These are phyloP conservation scores for Trametes cingulata DNA, from an alignment of 768 basidiomycete genomes.

Conservation along the genomic window DNA sequence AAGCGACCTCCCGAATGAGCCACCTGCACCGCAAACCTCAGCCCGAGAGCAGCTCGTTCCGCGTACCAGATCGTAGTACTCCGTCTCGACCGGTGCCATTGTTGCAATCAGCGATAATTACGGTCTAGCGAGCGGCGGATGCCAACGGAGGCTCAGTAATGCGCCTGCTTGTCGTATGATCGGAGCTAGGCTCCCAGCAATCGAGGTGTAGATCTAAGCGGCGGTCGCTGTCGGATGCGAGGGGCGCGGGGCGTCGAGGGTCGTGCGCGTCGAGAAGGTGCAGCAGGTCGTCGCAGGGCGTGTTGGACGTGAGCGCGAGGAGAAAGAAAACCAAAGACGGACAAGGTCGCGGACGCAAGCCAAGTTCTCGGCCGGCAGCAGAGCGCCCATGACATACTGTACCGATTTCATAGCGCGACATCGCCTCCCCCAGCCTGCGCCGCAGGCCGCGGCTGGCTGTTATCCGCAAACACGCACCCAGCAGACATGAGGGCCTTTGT, in stretches of 20 bases:
- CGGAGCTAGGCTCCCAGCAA: background rate
- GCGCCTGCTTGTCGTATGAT: background rate
- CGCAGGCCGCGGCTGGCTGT: background rate
- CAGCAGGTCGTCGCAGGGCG: background rate
- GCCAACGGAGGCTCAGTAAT: background rate
- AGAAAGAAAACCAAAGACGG: slow-evolving; percentile 9
- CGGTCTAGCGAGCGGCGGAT: background rate
- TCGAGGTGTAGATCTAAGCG: too few relatives aligned
- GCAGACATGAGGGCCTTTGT: background rate
- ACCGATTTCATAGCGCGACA: background rate
- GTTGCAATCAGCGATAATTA: background rate
- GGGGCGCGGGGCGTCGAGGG: too few relatives aligned
- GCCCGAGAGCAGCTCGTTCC: background rate
- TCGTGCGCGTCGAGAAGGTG: background rate
- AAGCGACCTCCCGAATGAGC: background rate
- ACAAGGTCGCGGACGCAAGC: background rate
- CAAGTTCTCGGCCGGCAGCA: slow-evolving; percentile 4
- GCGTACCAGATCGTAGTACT: slow-evolving; percentile 84
- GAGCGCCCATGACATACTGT: slow-evolving; percentile 19
- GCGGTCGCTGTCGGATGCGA: too few relatives aligned
- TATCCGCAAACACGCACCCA: background rate
- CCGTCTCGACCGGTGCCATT: slow-evolving; percentile 90
- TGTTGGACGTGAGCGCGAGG: background rate
- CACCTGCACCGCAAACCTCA: slow-evolving; percentile 2
- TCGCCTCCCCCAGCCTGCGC: background rate